Evolutionary conservation across 2,329 filamentous ascomycete species (phyloP).

Genomic region (Mariannaea elegans): DNA sequence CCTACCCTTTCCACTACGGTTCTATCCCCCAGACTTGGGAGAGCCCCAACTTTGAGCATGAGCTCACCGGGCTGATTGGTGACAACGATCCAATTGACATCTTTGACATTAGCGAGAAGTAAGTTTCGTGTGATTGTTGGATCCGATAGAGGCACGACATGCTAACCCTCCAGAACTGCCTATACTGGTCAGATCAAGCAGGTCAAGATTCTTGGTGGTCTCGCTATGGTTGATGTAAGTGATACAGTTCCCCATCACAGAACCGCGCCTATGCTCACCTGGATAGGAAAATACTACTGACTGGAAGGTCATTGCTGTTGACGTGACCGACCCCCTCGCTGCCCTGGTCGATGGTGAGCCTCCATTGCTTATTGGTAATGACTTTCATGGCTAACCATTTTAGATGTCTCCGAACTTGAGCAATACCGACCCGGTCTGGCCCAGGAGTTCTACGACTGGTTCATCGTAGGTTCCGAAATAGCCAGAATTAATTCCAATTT

Average conservation of each 20-base stretch:
- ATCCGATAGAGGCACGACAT: neutral
- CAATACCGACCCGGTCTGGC: slow-evolving; percentile 49
- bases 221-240: slow-evolving; percentile 51
- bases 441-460: slow-evolving; percentile 50
- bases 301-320: slow-evolving; percentile 53
- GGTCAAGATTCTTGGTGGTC: slow-evolving; percentile 52
- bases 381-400: slow-evolving; percentile 13
- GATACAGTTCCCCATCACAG: accelerated
- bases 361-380: accelerated
- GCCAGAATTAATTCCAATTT: accelerated
- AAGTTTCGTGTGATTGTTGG: neutral
- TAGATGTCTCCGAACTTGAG: slow-evolving; percentile 49
- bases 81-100: slow-evolving; percentile 55
- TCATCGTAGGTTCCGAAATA: slow-evolving; percentile 40
- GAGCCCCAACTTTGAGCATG: slow-evolving; percentile 50
- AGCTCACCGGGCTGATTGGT: slow-evolving; percentile 48
- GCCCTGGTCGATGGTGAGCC: slow-evolving; percentile 44
- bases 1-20: slow-evolving; percentile 54
- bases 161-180: slow-evolving; percentile 30
- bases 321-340: slow-evolving; percentile 50
- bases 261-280: accelerated
- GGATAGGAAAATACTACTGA: slow-evolving; percentile 47
- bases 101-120: slow-evolving; percentile 48
- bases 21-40: slow-evolving; percentile 57
- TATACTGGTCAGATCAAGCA: slow-evolving; percentile 52